A percentile compares a stretch with the other conserved stretches of the same genome.
Evolutionary conservation across 345 rosid species (phyloP).

Genomic region (Gossypium raimondii): DNA sequence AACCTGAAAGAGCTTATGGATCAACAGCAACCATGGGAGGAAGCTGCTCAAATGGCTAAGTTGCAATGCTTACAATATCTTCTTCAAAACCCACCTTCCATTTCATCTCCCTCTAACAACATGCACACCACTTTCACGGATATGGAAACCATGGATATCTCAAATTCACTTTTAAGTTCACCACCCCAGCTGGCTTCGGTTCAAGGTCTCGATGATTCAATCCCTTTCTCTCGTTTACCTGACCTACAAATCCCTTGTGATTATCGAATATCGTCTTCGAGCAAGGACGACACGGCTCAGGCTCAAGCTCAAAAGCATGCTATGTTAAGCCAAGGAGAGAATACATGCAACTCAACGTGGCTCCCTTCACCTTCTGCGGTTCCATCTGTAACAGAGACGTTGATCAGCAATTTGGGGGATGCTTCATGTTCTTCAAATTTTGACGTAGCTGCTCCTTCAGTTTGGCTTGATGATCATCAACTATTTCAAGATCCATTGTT

Average conservation of each 20-base stretch:
- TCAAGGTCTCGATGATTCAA: constrained; percentile 26
- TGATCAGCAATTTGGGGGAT: constrained; percentile 21
- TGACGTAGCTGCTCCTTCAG: constrained; percentile 29
- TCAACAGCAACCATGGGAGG: constrained; percentile 20
- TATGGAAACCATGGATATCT: constrained; percentile 17
- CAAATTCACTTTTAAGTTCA: constrained; percentile 18
- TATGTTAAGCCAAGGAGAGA: constrained; percentile 24
- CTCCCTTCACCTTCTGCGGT: constrained; percentile 30
- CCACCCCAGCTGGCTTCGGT: constrained; percentile 14
- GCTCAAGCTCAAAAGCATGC: constrained; percentile 23
- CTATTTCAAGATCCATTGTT: constrained; percentile 49
- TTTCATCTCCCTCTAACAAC: neutral
- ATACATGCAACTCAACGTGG: constrained; percentile 38
- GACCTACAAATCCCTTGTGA: constrained; percentile 35
- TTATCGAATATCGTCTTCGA: constrained; percentile 22
- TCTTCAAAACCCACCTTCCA: constrained; percentile 33
- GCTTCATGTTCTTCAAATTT: constrained; percentile 25
- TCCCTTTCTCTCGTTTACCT: constrained; percentile 46
- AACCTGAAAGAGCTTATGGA: too few species aligned
- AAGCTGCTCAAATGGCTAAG: constrained; percentile 39
- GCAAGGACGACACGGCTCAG: neutral
- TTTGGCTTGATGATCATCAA: constrained; percentile 35
- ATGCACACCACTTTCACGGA: too few species aligned
- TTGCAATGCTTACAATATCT: constrained; percentile 50
- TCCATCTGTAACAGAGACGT: constrained; percentile 14